Base-by-base conservation (phyloP, 1,284 basidiomycete genomes). In the Boletus nobilissimus region DNA sequence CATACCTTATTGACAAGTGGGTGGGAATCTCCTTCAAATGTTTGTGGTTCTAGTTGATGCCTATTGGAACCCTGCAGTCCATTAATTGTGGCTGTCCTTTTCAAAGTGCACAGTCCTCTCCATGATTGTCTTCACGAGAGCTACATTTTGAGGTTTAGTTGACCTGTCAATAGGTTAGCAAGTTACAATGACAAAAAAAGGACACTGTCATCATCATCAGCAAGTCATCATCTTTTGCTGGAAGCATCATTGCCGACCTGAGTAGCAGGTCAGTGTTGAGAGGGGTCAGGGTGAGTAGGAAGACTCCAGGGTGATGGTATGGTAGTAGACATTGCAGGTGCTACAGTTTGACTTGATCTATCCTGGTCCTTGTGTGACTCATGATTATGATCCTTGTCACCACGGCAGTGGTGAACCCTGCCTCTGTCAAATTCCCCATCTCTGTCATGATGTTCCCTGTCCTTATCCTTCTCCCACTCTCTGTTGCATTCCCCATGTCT, bases 71-170 rank as follows among this genome's bases (percentile, higher is more conserved):
- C 94, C 65, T 93, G 90, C 36, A 84, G 86, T 76, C 93, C n/a
- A n/a, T n/a, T n/a, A 89, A 36, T 94, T 94, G 76, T 92, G 90
- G 29, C 89, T 85, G 48, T 94, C 94, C 84, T 94, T 94, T 65
- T 95, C 94, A n/a, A 89, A 87, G 64, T 94, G 90, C 86, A 57
- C 94, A 89, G 48, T 95, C 94, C 76, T 95, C 94, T 75, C 94
- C 91, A 82, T 95, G 93, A 40, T 90, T 87, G 14, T 95, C 94
- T 83, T 94, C 94, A 69, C 94, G 92, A 77, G 94, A 93, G 74
- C 91, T 90, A 46, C 94, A 92, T 83, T 95, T 95, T 24, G 92
- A 90, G 64, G 89, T 89, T 77, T 94, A 90, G 74, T 95, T 94
- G 77, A 90, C 86, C 94, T 95, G 80, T 70, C 63, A 72, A 76